Conservation (phyloP, 495 filamentous ascomycete species). For the Tricharina praecox region DNA sequence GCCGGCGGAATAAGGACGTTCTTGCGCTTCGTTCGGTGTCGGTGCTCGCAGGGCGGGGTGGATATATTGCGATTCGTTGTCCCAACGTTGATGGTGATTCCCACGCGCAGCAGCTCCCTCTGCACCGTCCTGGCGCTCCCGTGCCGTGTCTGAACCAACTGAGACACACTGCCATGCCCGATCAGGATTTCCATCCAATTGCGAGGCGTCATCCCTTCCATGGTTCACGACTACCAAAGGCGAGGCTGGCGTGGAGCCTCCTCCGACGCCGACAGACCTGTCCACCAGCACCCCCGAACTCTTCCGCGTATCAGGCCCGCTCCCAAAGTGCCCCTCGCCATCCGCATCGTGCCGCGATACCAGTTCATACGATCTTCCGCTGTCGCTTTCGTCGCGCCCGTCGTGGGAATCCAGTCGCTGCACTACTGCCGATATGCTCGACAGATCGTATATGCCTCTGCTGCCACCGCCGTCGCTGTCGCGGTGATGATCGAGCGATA, state of each 20-base stretch:
- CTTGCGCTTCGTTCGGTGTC: neutral
- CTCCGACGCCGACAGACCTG: neutral
- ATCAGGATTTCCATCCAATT: neutral
- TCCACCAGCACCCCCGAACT: neutral
- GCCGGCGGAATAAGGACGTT: conserved; percentile 9
- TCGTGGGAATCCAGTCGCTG: neutral
- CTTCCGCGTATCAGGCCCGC: too few relatives aligned
- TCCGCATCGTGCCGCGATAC: neutral
- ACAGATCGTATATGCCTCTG: neutral
- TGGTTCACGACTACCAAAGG: neutral
- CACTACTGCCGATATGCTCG: neutral
- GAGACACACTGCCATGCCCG: conserved; percentile 1
- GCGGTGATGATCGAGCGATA: neutral
- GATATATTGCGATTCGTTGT: neutral
- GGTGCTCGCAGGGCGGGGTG: neutral
- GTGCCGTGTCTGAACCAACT: too few relatives aligned
- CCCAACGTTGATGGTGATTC: neutral
- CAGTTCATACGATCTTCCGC: neutral
- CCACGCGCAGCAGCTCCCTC: too few relatives aligned
- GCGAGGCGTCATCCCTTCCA: neutral
- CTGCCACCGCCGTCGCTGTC: neutral
- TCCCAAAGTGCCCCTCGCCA: neutral
- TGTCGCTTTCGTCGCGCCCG: neutral
- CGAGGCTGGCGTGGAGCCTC: neutral
- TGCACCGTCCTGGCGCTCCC: too few relatives aligned